Conservation (phyloP, 2,329 filamentous ascomycete species). For the Penicillium sp. region DNA sequence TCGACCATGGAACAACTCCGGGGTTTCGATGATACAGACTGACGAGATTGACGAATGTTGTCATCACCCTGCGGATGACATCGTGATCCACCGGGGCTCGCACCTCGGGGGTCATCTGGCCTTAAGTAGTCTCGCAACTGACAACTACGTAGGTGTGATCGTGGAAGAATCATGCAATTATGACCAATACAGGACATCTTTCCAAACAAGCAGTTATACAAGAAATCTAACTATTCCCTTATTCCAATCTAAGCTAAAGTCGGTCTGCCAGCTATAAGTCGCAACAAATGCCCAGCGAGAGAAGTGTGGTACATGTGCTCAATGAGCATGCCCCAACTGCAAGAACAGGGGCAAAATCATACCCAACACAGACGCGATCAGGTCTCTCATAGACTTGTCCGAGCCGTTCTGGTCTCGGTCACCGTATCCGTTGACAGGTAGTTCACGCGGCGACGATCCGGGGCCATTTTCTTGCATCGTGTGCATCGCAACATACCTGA, state of each 20-base stretch:
- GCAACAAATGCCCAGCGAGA: conserved; percentile 18
- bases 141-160: conserved; percentile 33
- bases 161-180: conserved; percentile 28
- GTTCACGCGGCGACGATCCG: conserved; percentile 32
- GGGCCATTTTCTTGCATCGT: conserved; percentile 79
- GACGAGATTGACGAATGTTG: conserved; percentile 33
- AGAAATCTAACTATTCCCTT: conserved; percentile 15
- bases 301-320: conserved; percentile 9
- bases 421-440: conserved; percentile 44
- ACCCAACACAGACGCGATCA: conserved; percentile 49
- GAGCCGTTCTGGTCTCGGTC: conserved; percentile 40
- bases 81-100: not conserved
- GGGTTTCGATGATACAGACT: conserved; percentile 28
- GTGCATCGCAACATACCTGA: conserved; percentile 95
- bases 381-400: conserved; percentile 47
- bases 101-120: conserved; percentile 5
- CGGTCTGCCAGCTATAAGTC: conserved; percentile 9
- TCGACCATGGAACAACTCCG: conserved; percentile 28
- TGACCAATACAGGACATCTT: conserved; percentile 15
- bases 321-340: conserved; percentile 51
- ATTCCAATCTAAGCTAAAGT: conserved; percentile 2
- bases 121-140: conserved; percentile 20
- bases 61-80: conserved; percentile 22
- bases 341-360: conserved; percentile 51
- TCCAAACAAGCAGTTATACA: conserved; percentile 14